These are phyloP conservation scores for Aspergillus sp. DNA, from an alignment of 2,329 filamentous ascomycete species.

Conservation along the genomic window DNA sequence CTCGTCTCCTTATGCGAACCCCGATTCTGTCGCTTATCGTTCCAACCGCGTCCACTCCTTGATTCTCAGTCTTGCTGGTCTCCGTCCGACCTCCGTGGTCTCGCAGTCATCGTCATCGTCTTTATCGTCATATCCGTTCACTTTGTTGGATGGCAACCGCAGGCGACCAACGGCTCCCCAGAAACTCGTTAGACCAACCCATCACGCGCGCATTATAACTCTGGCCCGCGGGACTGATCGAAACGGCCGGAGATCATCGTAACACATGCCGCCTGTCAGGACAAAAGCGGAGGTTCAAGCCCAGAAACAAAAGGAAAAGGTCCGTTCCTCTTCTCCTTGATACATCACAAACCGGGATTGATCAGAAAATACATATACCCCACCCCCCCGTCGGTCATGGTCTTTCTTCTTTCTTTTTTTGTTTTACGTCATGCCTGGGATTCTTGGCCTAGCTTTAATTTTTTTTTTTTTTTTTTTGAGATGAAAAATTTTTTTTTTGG, in stretches of 20 bases:
- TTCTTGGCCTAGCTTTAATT: no score
- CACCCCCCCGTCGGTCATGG: neutral
- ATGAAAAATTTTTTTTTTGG: no score
- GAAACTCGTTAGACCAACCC: constrained; percentile 3
- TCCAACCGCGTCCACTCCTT: no score
- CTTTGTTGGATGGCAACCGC: constrained; percentile 18
- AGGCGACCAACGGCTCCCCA: constrained; percentile 7
- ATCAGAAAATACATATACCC: neutral
- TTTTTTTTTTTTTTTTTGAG: no score
- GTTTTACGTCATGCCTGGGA: no score
- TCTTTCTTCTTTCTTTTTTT: no score
- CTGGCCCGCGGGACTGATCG: constrained; percentile 13
- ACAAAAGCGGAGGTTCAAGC: constrained; percentile 51
- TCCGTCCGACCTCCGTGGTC: constrained; percentile 1
- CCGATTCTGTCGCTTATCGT: neutral
- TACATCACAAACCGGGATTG: neutral
- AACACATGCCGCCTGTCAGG: constrained; percentile 41
- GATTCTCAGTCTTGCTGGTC: no score
- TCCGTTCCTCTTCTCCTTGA: constrained; percentile 21
- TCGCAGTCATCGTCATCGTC: constrained; percentile 7
- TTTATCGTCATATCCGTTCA: constrained; percentile 2
- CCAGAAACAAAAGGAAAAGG: constrained; percentile 58
- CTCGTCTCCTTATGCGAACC: neutral
- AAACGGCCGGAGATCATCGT: constrained; percentile 22
- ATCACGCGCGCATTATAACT: constrained; percentile 16